A percentile compares a stretch with the other conserved stretches of the same genome.
Conservation (phyloP, 345 rosid species). For the Zanthoxylum bungeanum region DNA sequence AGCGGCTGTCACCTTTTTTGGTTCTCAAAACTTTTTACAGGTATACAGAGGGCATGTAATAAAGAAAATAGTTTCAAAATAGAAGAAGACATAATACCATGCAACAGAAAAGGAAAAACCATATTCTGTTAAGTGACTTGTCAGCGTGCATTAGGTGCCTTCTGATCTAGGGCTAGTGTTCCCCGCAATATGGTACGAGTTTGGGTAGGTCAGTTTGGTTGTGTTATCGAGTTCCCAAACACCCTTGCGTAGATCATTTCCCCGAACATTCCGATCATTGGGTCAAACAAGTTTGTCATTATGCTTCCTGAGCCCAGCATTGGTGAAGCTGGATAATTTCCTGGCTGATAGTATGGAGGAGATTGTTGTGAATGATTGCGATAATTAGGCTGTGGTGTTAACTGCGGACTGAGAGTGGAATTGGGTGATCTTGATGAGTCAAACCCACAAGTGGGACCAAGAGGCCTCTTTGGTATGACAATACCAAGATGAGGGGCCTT, state of each 20-base stretch:
- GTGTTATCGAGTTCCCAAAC: constrained; percentile 47
- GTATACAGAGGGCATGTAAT: neutral
- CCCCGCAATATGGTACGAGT: constrained; percentile 48
- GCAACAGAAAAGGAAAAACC: constrained; percentile 76
- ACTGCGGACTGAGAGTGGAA: constrained; percentile 12
- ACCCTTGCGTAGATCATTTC: constrained; percentile 64
- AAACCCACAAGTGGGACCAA: constrained; percentile 31
- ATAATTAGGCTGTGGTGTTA: constrained; percentile 26
- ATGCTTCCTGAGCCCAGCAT: constrained; percentile 34
- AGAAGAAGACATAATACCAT: constrained; percentile 59
- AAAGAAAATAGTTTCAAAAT: constrained; percentile 38
- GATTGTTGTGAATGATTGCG: constrained; percentile 21
- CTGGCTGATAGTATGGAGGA: constrained; percentile 29
- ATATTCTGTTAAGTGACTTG: constrained; percentile 65
- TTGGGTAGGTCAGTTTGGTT: constrained; percentile 43
- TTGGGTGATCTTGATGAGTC: constrained; percentile 26
- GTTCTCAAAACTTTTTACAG: constrained; percentile 3
- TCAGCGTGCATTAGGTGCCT: constrained; percentile 75
- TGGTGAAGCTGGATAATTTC: constrained; percentile 35
- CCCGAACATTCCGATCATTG: constrained; percentile 58
- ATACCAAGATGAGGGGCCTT: constrained; percentile 33
- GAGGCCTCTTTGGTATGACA: constrained; percentile 51
- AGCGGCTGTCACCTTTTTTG: neutral
- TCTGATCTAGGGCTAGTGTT: constrained; percentile 55
- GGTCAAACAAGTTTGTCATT: constrained; percentile 35